Percentiles rank a stretch among this genome's conserved stretches.
Evolutionary conservation across 2,329 filamentous ascomycete species (phyloP).

Genomic region (Neonectria faginata): DNA sequence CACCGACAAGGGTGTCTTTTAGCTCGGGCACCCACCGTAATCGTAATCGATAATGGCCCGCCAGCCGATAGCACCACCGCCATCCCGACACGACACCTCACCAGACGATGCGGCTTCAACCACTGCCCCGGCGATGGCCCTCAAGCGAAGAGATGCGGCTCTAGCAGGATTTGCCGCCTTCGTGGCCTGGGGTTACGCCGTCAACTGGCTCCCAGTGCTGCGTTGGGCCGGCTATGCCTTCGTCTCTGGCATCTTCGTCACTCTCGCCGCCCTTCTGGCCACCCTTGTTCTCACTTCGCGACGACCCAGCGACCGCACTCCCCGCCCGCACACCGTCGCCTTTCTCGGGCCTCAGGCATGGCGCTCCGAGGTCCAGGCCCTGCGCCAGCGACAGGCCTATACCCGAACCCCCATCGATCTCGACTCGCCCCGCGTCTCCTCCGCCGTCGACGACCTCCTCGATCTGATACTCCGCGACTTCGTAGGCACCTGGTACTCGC

Average conservation of each 20-base stretch:
- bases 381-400: slow-evolving; percentile 76
- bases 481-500: slow-evolving; percentile 86
- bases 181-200: slow-evolving; percentile 87
- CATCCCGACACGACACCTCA: slow-evolving; percentile 39
- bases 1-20: slow-evolving; percentile 34
- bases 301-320: slow-evolving; percentile 55
- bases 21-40: slow-evolving; percentile 40
- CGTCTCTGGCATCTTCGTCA: slow-evolving; percentile 72
- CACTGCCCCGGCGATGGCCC: slow-evolving; percentile 67
- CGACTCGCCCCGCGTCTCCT: slow-evolving; percentile 80
- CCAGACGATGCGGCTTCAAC: slow-evolving; percentile 50
- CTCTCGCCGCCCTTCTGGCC: slow-evolving; percentile 66
- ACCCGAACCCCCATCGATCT: slow-evolving; percentile 77
- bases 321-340: slow-evolving; percentile 59
- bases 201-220: slow-evolving; percentile 84
- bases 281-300: slow-evolving; percentile 67
- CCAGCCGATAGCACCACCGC: slow-evolving; percentile 36
- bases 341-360: slow-evolving; percentile 75
- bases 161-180: slow-evolving; percentile 77
- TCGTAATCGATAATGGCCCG: slow-evolving; percentile 38
- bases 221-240: slow-evolving; percentile 91
- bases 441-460: slow-evolving; percentile 82
- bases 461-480: slow-evolving; percentile 84
- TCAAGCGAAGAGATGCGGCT: slow-evolving; percentile 79
- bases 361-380: slow-evolving; percentile 74